Evolutionary conservation across 2,329 filamentous ascomycete genomes (phyloP).

Genomic region (Stemphylium lycopersici): DNA sequence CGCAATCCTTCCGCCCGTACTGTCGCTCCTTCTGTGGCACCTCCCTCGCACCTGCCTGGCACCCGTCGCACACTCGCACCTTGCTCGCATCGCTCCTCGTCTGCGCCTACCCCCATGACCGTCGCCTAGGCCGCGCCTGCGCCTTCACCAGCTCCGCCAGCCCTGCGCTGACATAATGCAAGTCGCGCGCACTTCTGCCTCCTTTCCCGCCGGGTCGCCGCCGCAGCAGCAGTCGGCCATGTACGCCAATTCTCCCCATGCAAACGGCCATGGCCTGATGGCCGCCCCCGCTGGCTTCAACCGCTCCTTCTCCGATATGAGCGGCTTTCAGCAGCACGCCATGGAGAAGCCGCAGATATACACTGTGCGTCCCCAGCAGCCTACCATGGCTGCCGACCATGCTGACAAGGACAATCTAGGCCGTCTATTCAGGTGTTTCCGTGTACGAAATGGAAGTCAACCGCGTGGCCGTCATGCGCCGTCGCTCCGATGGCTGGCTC

Average conservation of each 20-base stretch:
- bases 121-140: constrained; percentile 21
- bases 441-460: constrained; percentile 99
- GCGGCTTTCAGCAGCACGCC: constrained; percentile 43
- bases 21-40: not conserved
- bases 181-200: constrained; percentile 40
- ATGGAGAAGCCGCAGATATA: constrained; percentile 59
- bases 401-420: constrained; percentile 53
- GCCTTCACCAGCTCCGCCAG: constrained; percentile 17
- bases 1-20: too few species aligned
- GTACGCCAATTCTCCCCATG: constrained; percentile 41
- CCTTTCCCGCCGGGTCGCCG: constrained; percentile 36
- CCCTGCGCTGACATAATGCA: constrained; percentile 38
- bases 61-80: constrained; percentile 1
- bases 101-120: constrained; percentile 22
- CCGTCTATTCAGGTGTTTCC: constrained; percentile 91
- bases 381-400: constrained; percentile 71
- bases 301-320: constrained; percentile 48
- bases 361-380: constrained; percentile 53
- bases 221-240: constrained; percentile 43
- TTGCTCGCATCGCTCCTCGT: not conserved
- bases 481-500: constrained; percentile 91
- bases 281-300: constrained; percentile 42
- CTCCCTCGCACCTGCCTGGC: not conserved
- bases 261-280: constrained; percentile 37
- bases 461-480: constrained; percentile 90